Evolutionary conservation across 2,329 filamentous ascomycete genomes (phyloP), one percentile per base, ranked within the genome.

Genomic region (Botrytis medusae): DNA sequence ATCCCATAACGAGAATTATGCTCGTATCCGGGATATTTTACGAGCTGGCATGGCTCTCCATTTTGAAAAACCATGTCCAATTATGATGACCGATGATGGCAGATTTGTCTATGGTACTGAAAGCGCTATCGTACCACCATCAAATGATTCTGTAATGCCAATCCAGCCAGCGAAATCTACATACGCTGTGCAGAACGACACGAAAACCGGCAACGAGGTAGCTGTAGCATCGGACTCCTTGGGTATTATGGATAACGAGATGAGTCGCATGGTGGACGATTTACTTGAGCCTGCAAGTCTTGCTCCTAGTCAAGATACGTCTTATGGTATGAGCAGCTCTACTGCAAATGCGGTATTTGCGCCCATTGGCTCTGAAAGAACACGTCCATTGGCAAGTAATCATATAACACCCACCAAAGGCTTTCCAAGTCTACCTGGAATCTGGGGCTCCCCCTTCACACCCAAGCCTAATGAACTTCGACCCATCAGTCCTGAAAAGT

Each of bases 1-100:
- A 73, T 84, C 86, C 0, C 88, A 90, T 72, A 84, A 88, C 48
- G 91, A 93, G 80, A 91, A 91, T 87, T 84, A 91, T n/a, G 88
- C 88, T 79, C 86, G 91, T 59, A 85, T 92, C 71, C 86, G 87
- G 72, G 89, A 90, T 74, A 84, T 92, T 46, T 82, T 92, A 12
- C 85, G 88, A 65, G 89, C 90, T 80, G 90, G 88, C 4, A 82
- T 91, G 54, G 82, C 87, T 71, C 81, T 92, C 42, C 86, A 87
- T n/a, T 83, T 86, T 72, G 84, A 85, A 75, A 82, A 84, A 69
- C 82, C 77, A 80, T 75, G 77, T 77, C 72, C 79, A 75, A 73
- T 79, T 74, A 84, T 76, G 82, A 83, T 80, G 84, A 83, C 84
- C 37, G 81, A 83, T 34, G 67, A 72, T 59, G 82, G 85, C 74